Percentiles rank a stretch among this genome's conserved stretches.
Evolutionary conservation across 495 filamentous ascomycete species (phyloP).

Genomic region (Pyrenula aspistea): DNA sequence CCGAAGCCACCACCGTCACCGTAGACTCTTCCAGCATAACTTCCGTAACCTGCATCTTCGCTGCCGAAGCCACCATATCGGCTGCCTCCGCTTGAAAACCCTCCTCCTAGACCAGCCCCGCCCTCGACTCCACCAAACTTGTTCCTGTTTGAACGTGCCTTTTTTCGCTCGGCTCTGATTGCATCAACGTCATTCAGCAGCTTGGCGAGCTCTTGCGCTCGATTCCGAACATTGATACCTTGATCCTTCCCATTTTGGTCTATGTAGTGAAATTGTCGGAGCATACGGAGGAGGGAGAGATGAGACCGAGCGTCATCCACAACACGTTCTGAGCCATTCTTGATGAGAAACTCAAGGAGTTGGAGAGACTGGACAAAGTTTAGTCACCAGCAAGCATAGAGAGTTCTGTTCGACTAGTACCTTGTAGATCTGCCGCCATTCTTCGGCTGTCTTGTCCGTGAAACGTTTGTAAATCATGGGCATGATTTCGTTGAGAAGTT

Average conservation of each 20-base stretch:
- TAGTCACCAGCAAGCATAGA: background rate
- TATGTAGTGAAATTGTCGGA: conserved; percentile 96
- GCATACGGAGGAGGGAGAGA: conserved; percentile 91
- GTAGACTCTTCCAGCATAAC: conserved; percentile 77
- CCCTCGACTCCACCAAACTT: conserved; percentile 94
- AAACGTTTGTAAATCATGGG: conserved; percentile 99
- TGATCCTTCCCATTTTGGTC: conserved; percentile 96
- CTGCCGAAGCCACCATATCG: conserved; percentile 87
- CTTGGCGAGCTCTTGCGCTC: conserved; percentile 90
- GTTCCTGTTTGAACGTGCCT: conserved; percentile 74
- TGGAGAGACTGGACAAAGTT: conserved; percentile 53
- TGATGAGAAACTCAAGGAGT: conserved; percentile 93
- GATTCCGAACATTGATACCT: conserved; percentile 93
- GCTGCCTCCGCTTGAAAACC: conserved; percentile 37
- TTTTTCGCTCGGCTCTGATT: conserved; percentile 89
- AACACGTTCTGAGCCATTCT: conserved; percentile 95
- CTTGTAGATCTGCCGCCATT: conserved; percentile 99
- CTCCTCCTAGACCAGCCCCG: conserved; percentile 46
- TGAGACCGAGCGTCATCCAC: conserved; percentile 96
- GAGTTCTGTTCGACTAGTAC: conserved; percentile 16
- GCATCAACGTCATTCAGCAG: conserved; percentile 86
- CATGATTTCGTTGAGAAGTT: conserved; percentile 98
- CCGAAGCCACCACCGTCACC: conserved; percentile 87
- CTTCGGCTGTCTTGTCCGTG: conserved; percentile 94
- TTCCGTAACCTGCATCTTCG: conserved; percentile 59